Percentiles rank a stretch among this genome's conserved stretches.
phyloP scores from a whole-genome alignment of 192 early-diverging fungal species.

The Rhizoclosmatium sp. region DNA sequence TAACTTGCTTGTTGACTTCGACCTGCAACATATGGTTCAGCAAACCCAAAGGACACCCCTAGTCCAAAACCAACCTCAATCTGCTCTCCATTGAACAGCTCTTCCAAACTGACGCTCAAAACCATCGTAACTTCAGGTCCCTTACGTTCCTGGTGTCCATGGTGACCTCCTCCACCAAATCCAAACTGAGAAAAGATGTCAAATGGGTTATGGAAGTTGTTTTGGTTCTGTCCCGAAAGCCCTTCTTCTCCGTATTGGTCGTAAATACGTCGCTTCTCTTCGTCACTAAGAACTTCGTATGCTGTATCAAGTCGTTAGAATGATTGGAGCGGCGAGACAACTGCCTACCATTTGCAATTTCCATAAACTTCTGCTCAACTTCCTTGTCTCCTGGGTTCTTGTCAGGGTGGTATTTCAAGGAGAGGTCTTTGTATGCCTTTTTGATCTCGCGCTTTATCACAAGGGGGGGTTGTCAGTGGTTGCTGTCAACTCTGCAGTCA shows the following conservation, averaged over 20 bases:
- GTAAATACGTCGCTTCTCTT: conserved; percentile 90
- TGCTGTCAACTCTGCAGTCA: neutral
- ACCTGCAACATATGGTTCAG: conserved; percentile 45
- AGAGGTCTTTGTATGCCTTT: conserved; percentile 87
- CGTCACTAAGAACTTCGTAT: conserved; percentile 92
- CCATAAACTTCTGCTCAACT: conserved; percentile 88
- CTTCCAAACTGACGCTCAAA: conserved; percentile 86
- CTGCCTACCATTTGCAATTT: conserved; percentile 76
- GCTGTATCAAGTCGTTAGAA: conserved; percentile 57
- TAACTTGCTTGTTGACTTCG: conserved; percentile 92
- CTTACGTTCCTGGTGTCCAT: conserved; percentile 71
- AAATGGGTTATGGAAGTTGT: conserved; percentile 91
- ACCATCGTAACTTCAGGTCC: conserved; percentile 83
- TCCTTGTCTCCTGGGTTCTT: conserved; percentile 81
- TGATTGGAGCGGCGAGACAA: neutral
- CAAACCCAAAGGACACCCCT: too few relatives aligned
- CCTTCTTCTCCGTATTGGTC: conserved; percentile 97
- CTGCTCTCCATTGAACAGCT: conserved; percentile 84
- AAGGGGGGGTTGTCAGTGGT: neutral
- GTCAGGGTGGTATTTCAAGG: conserved; percentile 45
- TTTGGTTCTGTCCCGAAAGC: conserved; percentile 68
- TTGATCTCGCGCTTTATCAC: conserved; percentile 80
- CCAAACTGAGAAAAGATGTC: conserved; percentile 91
- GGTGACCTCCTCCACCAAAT: conserved; percentile 61
- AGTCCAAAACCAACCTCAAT: conserved; percentile 64